phyloP scores from a whole-genome alignment of 768 basidiomycete genomes.

The Chalciporus sphaerocephalus region DNA sequence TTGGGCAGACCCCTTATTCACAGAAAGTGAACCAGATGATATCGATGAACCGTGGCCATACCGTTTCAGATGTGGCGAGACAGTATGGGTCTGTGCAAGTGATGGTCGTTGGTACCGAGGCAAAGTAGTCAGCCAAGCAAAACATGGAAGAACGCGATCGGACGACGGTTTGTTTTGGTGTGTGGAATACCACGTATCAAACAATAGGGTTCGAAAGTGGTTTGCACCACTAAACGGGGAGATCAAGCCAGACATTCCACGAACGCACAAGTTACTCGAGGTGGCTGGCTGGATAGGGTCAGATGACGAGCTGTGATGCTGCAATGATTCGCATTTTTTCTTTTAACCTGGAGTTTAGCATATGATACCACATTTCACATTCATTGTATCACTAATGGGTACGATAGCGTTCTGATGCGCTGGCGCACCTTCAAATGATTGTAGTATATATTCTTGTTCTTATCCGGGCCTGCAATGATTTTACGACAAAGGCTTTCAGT shows the following conservation, averaged over 20 bases:
- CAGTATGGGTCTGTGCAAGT: slow-evolving; percentile 49
- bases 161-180: slow-evolving; percentile 51
- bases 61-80: slow-evolving; percentile 45
- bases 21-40: slow-evolving; percentile 33
- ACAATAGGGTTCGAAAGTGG: slow-evolving; percentile 47
- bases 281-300: slow-evolving; percentile 44
- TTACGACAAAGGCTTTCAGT: too few relatives aligned
- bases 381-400: slow-evolving; percentile 2
- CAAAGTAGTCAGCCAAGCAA: slow-evolving; percentile 42
- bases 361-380: not conserved
- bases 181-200: slow-evolving; percentile 40
- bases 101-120: slow-evolving; percentile 51
- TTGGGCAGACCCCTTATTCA: slow-evolving; percentile 16
- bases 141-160: slow-evolving; percentile 43
- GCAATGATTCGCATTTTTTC: not conserved
- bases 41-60: slow-evolving; percentile 52
- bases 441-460: not conserved
- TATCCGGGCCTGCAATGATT: too few relatives aligned
- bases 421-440: not conserved
- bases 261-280: slow-evolving; percentile 44
- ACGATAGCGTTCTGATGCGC: not conserved
- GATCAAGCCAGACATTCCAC: slow-evolving; percentile 54
- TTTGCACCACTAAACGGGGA: slow-evolving; percentile 64
- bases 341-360: not conserved
- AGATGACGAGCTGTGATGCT: slow-evolving; percentile 1